phyloP scores from a whole-genome alignment of 768 basidiomycete genomes.

The Boletus sp. region DNA sequence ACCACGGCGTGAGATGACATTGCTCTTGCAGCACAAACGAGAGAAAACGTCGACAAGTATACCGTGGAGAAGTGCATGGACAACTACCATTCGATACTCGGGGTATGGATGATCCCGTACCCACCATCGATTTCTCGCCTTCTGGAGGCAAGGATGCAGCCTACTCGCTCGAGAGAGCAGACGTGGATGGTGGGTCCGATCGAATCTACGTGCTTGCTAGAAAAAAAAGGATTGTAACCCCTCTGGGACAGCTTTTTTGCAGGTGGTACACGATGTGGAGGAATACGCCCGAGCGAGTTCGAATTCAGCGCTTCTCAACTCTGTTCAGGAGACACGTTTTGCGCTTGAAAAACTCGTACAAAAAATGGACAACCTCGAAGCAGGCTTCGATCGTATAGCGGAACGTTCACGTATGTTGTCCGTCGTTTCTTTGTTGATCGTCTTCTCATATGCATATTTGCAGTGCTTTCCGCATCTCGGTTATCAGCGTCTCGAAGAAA shows the following conservation, averaged over 20 bases:
- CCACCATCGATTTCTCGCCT: constrained; percentile 76
- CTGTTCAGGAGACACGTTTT: constrained; percentile 59
- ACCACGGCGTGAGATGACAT: constrained; percentile 1
- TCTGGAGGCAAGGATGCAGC: constrained; percentile 56
- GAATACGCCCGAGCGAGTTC: constrained; percentile 45
- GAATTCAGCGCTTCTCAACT: constrained; percentile 45
- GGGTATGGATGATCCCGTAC: constrained; percentile 79
- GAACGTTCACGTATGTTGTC: constrained; percentile 69
- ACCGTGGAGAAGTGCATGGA: constrained; percentile 78
- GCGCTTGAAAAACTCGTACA: constrained; percentile 65
- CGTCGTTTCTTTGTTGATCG: neutral
- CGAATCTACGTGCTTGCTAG: constrained; percentile 29
- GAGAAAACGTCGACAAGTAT: constrained; percentile 78
- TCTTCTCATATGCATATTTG: constrained; percentile 5
- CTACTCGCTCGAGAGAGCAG: constrained; percentile 62
- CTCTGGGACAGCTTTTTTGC: constrained; percentile 49
- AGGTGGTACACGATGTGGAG: constrained; percentile 63
- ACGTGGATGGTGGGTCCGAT: constrained; percentile 69
- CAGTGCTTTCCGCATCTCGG: constrained; percentile 76
- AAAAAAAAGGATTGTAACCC: constrained; percentile 1
- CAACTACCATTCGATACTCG: constrained; percentile 83
- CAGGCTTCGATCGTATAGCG: constrained; percentile 81
- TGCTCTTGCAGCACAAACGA: constrained; percentile 57
- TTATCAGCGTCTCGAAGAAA: constrained; percentile 65
- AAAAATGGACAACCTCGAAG: constrained; percentile 77